phyloP scores from a whole-genome alignment of 176 grass and related monocot genomes.

The Paspalum vaginatum region DNA sequence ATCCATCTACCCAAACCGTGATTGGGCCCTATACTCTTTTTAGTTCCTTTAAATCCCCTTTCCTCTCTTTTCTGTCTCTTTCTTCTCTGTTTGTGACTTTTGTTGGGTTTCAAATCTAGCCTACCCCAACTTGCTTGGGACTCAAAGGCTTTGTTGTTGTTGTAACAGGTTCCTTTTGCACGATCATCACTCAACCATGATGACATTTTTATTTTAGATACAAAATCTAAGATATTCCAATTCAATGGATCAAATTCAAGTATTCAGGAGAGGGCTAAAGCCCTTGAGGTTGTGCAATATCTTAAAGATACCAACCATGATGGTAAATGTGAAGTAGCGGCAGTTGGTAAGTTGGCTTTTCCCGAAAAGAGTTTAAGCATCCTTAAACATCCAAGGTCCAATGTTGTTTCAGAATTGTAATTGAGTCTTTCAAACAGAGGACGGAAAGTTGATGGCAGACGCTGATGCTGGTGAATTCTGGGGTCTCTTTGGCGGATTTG shows the following conservation, averaged over 20 bases:
- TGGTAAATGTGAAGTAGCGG: constrained; percentile 85
- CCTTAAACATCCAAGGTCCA: constrained; percentile 29
- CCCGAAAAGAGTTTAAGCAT: neutral
- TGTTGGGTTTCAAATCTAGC: no score
- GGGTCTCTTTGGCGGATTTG: constrained; percentile 94
- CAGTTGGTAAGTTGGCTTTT: constrained; percentile 75
- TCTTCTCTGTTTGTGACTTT: no score
- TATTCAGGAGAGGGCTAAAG: constrained; percentile 99
- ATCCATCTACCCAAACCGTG: no score
- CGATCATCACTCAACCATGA: constrained; percentile 97
- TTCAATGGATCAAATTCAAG: constrained; percentile 96
- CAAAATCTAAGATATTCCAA: constrained; percentile 94
- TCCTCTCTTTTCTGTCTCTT: no score
- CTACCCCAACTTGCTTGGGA: no score
- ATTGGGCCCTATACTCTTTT: no score
- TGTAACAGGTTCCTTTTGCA: constrained; percentile 83
- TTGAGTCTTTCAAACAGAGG: constrained; percentile 61
- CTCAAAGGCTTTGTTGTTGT: no score
- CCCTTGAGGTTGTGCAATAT: constrained; percentile 97
- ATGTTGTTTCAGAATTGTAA: constrained; percentile 42
- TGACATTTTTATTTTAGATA: constrained; percentile 99
- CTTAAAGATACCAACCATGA: constrained; percentile 97
- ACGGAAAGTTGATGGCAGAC: constrained; percentile 97
- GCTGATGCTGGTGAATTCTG: constrained; percentile 98
- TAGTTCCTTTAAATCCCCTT: no score